phyloP scores from a whole-genome alignment of 164 flowering plant species.

The Pachysandra terminalis region DNA sequence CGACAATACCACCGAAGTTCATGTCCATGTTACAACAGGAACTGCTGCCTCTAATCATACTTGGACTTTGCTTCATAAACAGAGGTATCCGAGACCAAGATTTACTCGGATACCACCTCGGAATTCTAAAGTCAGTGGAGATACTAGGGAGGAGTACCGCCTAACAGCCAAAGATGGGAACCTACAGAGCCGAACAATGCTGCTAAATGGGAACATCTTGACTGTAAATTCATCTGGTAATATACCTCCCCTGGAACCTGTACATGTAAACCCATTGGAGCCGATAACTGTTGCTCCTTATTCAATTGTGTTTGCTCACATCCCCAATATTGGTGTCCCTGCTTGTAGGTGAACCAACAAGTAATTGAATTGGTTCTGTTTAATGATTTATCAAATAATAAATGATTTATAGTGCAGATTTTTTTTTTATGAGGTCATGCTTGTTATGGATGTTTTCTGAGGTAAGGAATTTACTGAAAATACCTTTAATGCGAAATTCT shows the following conservation, averaged over 20 bases:
- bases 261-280: slow-evolving; percentile 34
- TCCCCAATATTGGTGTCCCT: slow-evolving; percentile 48
- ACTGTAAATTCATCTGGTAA: slow-evolving; percentile 43
- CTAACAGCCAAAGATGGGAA: slow-evolving; percentile 69
- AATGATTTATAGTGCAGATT: not conserved
- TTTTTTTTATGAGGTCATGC: not conserved
- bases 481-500: no score
- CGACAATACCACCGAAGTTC: slow-evolving; percentile 41
- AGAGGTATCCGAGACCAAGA: slow-evolving; percentile 17
- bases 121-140: not conserved
- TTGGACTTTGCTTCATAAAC: slow-evolving; percentile 15
- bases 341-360: slow-evolving; percentile 43
- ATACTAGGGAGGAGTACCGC: slow-evolving; percentile 75
- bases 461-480: no score
- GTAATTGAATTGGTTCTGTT: slow-evolving; percentile 24
- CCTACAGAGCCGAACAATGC: slow-evolving; percentile 73
- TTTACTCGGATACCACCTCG: slow-evolving; percentile 13
- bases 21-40: slow-evolving; percentile 28
- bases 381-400: slow-evolving; percentile 8
- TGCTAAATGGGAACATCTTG: slow-evolving; percentile 70
- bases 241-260: slow-evolving; percentile 58
- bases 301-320: slow-evolving; percentile 73
- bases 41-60: slow-evolving; percentile 9
- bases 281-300: slow-evolving; percentile 60
- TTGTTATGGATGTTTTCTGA: not conserved